Conservation (phyloP, 2,329 filamentous ascomycete genomes). For the Phaeosphaeriaceae sp. region DNA sequence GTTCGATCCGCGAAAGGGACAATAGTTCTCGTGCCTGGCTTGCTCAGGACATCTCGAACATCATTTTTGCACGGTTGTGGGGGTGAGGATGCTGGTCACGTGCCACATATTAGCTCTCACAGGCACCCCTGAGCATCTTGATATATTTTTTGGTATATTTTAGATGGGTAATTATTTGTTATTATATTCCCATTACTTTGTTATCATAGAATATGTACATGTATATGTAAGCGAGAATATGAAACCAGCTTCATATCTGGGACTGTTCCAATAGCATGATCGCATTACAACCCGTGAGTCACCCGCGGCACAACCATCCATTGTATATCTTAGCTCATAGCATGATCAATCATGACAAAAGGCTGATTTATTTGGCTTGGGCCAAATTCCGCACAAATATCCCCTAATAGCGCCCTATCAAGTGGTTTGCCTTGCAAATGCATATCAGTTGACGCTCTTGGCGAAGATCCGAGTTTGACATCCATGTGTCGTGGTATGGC, state of each 20-base stretch:
- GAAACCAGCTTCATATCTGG: too few species aligned
- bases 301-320: too few species aligned
- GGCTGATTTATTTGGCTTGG: background rate
- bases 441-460: constrained; percentile 14
- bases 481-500: constrained; percentile 25
- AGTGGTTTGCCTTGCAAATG: constrained; percentile 24
- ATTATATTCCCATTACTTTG: too few species aligned
- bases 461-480: constrained; percentile 25
- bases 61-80: constrained; percentile 6
- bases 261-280: too few species aligned
- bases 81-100: too few species aligned
- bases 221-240: background rate
- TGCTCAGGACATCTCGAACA: constrained; percentile 14
- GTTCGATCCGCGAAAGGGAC: constrained; percentile 32
- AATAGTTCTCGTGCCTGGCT: constrained; percentile 16
- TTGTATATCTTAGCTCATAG: too few species aligned
- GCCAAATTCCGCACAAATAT: constrained; percentile 31
- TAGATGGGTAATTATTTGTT: too few species aligned
- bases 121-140: too few species aligned
- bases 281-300: too few species aligned
- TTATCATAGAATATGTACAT: background rate
- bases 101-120: too few species aligned
- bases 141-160: too few species aligned
- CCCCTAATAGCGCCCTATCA: constrained; percentile 14
- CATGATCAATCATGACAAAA: too few species aligned